phyloP scores from a whole-genome alignment of 2,329 filamentous ascomycete genomes.

The Hymenoscyphus salicellus region DNA sequence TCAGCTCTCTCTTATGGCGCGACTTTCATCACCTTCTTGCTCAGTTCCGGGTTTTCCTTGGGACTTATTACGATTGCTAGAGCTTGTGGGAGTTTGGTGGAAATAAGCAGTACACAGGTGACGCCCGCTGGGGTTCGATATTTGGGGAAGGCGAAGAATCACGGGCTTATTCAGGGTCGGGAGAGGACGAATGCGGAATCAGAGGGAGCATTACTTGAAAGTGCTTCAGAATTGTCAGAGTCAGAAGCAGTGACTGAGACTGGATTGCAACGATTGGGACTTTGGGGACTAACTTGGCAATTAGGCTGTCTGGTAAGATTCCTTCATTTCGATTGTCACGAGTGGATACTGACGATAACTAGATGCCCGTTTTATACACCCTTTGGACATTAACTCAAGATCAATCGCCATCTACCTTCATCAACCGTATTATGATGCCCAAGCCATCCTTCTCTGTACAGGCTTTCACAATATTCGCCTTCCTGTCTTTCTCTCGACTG shows the following conservation, averaged over 20 bases:
- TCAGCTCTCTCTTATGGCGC: conserved; percentile 54
- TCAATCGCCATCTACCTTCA: conserved; percentile 19
- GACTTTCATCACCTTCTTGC: conserved; percentile 54
- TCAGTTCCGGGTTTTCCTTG: conserved; percentile 48
- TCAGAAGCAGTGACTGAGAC: conserved; percentile 28
- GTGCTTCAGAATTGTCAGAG: conserved; percentile 15
- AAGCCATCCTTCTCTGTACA: conserved; percentile 22
- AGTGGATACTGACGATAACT: neutral
- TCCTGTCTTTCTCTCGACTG: conserved; percentile 43
- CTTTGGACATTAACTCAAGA: conserved; percentile 34
- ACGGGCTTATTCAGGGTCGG: conserved; percentile 26
- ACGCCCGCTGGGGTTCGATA: conserved; percentile 48
- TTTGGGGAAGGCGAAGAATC: conserved; percentile 34
- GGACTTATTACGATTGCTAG: conserved; percentile 47
- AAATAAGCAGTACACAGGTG: conserved; percentile 51
- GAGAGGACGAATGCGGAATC: conserved; percentile 24
- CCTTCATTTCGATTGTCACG: neutral
- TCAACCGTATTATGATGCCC: conserved; percentile 15
- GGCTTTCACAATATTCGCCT: conserved; percentile 40
- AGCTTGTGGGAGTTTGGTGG: conserved; percentile 48
- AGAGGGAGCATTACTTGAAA: conserved; percentile 17
- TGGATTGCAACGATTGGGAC: conserved; percentile 40
- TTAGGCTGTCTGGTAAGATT: conserved; percentile 39
- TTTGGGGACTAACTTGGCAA: conserved; percentile 45
- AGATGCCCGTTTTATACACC: conserved; percentile 39